Percentiles rank a stretch among this genome's conserved stretches.
Evolutionary conservation across 345 rosid genomes (phyloP).

Genomic region (Gossypium ekmanianum): DNA sequence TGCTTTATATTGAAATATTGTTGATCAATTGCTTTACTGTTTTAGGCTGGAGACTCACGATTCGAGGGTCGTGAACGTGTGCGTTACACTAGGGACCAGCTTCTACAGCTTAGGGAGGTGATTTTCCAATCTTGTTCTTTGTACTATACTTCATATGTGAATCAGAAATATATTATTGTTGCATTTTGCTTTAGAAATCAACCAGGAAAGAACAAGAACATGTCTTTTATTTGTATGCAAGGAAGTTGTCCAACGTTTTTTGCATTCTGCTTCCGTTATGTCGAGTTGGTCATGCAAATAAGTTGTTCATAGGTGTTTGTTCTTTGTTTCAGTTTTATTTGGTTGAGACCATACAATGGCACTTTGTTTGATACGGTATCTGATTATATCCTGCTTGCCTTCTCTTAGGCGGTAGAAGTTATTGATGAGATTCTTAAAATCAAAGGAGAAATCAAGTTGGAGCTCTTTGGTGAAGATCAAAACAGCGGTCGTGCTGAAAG

Average conservation of each 20-base stretch:
- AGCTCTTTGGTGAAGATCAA: constrained; percentile 74
- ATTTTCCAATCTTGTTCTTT: neutral
- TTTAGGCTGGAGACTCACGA: constrained; percentile 61
- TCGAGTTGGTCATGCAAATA: neutral
- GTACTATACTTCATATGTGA: neutral
- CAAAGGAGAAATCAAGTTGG: constrained; percentile 57
- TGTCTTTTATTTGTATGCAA: constrained; percentile 2
- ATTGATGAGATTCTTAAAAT: constrained; percentile 61
- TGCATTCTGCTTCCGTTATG: neutral
- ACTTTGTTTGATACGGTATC: neutral
- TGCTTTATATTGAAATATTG: neutral
- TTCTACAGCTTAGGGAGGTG: constrained; percentile 71
- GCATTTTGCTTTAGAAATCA: neutral
- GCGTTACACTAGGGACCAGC: constrained; percentile 61
- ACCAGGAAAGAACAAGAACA: neutral
- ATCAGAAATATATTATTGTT: neutral
- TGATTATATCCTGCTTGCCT: constrained; percentile 5
- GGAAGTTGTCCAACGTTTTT: neutral
- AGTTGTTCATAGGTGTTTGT: neutral
- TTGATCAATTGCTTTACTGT: constrained; percentile 13
- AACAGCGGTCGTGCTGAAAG: constrained; percentile 59
- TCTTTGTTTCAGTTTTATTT: neutral
- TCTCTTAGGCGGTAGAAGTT: constrained; percentile 34
- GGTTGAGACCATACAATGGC: neutral
- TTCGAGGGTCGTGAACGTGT: constrained; percentile 63